Evolutionary conservation across 1,284 basidiomycete genomes (phyloP).

Genomic region (Phenoliferia sp.): DNA sequence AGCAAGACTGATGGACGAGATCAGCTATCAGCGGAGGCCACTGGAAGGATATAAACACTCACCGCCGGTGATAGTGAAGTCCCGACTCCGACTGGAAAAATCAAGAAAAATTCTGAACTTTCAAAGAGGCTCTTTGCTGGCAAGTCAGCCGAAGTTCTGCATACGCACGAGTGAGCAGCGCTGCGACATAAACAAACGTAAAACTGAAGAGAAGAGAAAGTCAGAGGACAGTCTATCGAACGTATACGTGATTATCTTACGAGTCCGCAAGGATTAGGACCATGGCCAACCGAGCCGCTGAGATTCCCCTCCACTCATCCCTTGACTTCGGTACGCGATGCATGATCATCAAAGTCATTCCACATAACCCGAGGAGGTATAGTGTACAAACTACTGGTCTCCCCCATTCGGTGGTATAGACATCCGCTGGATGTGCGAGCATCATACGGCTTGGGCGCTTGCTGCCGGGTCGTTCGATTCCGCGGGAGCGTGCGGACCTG

Average conservation of each 20-base stretch:
- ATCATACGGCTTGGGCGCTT: too few relatives aligned
- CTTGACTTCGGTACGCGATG: neutral
- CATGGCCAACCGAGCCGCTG: neutral
- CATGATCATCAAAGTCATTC: neutral
- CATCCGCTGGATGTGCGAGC: too few relatives aligned
- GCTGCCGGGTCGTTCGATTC: too few relatives aligned
- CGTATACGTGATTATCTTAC: neutral
- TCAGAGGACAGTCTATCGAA: too few relatives aligned
- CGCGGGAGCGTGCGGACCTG: too few relatives aligned
- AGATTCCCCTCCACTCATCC: neutral
- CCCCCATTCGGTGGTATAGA: neutral
- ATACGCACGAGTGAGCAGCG: neutral
- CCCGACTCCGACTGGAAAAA: neutral
- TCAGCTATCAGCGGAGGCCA: neutral
- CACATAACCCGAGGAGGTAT: neutral
- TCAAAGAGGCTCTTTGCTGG: too few relatives aligned
- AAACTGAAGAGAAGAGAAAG: neutral
- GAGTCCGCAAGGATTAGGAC: neutral
- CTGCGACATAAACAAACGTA: neutral
- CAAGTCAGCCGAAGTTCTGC: neutral
- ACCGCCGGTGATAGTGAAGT: neutral
- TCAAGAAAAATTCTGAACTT: neutral
- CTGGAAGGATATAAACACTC: neutral
- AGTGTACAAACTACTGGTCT: neutral
- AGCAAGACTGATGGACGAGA: neutral